A percentile compares a stretch with the other conserved stretches of the same genome.
These are phyloP conservation scores for Kuraishia molischiana DNA, from an alignment of 805 yeast species.

Conservation along the genomic window DNA sequence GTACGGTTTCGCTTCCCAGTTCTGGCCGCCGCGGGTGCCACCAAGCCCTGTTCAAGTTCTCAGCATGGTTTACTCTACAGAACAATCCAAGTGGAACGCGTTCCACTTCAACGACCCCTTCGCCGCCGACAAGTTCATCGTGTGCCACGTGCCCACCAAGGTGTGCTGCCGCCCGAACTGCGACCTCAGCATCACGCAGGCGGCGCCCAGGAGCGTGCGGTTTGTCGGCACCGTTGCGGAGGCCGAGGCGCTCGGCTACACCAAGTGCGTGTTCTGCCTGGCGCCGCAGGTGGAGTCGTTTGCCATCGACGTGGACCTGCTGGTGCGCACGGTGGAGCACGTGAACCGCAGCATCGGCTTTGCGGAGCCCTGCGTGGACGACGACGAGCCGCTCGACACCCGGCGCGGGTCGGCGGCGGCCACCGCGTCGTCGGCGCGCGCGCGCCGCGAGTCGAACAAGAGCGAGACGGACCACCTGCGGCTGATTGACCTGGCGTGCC, in stretches of 20 bases:
- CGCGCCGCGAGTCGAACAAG: conserved; percentile 22
- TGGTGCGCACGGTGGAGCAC: conserved; percentile 38
- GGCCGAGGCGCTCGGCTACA: conserved; percentile 35
- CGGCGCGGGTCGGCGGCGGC: conserved; percentile 38
- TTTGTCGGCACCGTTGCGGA: conserved; percentile 31
- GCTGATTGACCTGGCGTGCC: conserved; percentile 68
- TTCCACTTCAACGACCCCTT: conserved; percentile 59
- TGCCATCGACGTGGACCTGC: conserved; percentile 32
- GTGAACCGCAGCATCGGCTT: conserved; percentile 54
- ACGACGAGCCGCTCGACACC: conserved; percentile 26
- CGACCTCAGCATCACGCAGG: conserved; percentile 31
- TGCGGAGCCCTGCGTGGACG: conserved; percentile 26
- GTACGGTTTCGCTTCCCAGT: neutral
- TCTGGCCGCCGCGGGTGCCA: too few relatives aligned
- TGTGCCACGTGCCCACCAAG: conserved; percentile 31
- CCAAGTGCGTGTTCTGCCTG: conserved; percentile 45
- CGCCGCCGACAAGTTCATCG: conserved; percentile 49
- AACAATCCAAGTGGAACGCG: conserved; percentile 47
- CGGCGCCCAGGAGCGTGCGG: conserved; percentile 29
- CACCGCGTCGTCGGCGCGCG: conserved; percentile 15
- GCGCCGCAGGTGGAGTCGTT: conserved; percentile 23
- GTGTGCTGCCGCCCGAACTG: conserved; percentile 65
- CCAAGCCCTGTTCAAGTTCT: neutral
- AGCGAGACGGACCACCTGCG: conserved; percentile 62
- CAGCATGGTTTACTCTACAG: conserved; percentile 30